Base-by-base conservation (phyloP, 2,329 filamentous ascomycete genomes). In the Epichloe baconii region DNA sequence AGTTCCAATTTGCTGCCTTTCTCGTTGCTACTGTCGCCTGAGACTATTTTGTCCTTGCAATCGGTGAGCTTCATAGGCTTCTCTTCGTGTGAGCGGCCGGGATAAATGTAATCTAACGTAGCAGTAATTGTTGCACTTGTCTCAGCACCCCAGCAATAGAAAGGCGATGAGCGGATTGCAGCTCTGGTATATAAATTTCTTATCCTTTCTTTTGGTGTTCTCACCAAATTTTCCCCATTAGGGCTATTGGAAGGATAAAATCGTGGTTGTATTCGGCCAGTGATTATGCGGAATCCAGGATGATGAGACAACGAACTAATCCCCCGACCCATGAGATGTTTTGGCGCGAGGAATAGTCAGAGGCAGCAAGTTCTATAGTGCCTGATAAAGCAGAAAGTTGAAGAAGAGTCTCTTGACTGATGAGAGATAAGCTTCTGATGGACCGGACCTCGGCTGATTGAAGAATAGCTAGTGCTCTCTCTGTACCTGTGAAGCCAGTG, bases 391-490 rank as follows among this genome's bases (percentile, higher is more conserved):
- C 12, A 3, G 38, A 34, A 12, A 54, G 52, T 37, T 31, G 38
- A 8, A 21, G 10, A 1, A 54, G n/a, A 0, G 2, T 37, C 2
- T 45, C 40, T 5, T 50, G 2, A 37, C 23, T 3, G 7, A 31
- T 36, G 11, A 8, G 21, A 23, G 53, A 37, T 1, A 53, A 26
- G 2, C 4, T 37, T 50, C 38, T n/a, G 45, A 74, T 0, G 78
- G 82, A 17, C 62, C 58, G 0, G 78, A 31, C 61, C 0, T 74
- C 67, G 0, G 75, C 75, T 0, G 74, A 77, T 0, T 52, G 42
- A 0, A 83, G 58, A 1, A 78, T 75, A 0, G 58, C 54, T 0
- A 82, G 56, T 0, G 77, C 74, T 45, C 75, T 61, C 54, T 83
- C 78, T 0, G 76, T 79, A 0, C 80, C 79, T 0, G 76, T 82